Conservation (phyloP, 1,139 yeast species). For the Taiozyma sp. region DNA sequence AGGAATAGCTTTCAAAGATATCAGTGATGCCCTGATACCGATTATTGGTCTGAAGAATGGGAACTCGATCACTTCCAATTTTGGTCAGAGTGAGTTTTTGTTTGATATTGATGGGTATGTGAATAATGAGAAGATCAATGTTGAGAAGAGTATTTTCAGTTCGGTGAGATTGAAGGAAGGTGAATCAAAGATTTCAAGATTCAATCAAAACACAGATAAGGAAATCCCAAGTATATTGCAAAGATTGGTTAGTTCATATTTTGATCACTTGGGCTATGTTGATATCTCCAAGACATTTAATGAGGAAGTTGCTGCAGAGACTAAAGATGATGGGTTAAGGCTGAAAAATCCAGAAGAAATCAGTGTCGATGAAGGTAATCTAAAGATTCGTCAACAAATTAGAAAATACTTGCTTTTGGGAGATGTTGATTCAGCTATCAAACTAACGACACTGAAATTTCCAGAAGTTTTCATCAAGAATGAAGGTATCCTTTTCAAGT, state of each 20-base stretch:
- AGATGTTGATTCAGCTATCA: slow-evolving; percentile 44
- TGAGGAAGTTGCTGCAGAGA: slow-evolving; percentile 35
- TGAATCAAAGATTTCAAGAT: slow-evolving; percentile 1
- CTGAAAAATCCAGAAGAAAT: slow-evolving; percentile 21
- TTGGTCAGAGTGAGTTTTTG: slow-evolving; percentile 62
- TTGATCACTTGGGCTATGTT: slow-evolving; percentile 68
- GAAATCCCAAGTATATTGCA: slow-evolving; percentile 29
- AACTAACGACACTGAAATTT: slow-evolving; percentile 39
- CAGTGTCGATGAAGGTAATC: slow-evolving; percentile 34
- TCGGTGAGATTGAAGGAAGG: slow-evolving; percentile 12
- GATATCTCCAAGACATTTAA: slow-evolving; percentile 64
- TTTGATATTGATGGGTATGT: slow-evolving; percentile 72
- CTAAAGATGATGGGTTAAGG: slow-evolving; percentile 22
- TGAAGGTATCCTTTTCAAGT: slow-evolving; percentile 45
- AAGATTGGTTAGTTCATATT: slow-evolving; percentile 57
- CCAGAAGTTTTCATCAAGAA: slow-evolving; percentile 40
- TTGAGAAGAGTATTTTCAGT: slow-evolving; percentile 20
- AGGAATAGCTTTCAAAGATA: slow-evolving; percentile 47
- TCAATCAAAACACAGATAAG: slow-evolving; percentile 24
- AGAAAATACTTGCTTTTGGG: slow-evolving; percentile 41
- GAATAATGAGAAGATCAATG: slow-evolving; percentile 34
- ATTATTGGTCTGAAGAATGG: slow-evolving; percentile 47
- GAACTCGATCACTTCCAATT: slow-evolving; percentile 56
- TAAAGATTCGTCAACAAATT: slow-evolving; percentile 47
- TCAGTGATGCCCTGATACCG: slow-evolving; percentile 39